Base-by-base conservation (phyloP, 495 filamentous ascomycete genomes). In the Penicillium verhagenii region DNA sequence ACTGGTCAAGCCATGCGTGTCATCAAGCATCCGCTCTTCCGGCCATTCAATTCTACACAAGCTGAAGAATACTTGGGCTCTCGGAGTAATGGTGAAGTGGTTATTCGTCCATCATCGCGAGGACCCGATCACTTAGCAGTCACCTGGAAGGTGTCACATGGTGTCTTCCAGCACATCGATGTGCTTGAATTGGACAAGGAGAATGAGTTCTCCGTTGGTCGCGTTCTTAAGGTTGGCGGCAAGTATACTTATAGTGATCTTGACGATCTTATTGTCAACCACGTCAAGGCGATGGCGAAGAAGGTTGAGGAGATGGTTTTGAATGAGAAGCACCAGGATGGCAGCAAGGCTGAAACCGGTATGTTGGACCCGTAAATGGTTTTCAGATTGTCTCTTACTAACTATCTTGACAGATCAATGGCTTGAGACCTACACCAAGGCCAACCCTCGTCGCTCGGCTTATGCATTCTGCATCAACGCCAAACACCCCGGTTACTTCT, bases 81-180 rank as follows among this genome's bases (percentile, higher is more conserved):
- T 6, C 88, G 91, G 68, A 81, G 82, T 51, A 80, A 85, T 3
- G 94, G 94, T 20, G 95, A 97, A 61, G 89, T 94, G 45, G 89
- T 98, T 29, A 96, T 98, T 61, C 87, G 94, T 10, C 94, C 94
- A 11, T 96, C 90, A 2, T 96, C 91, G 20, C 94, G 92, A 58
- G 94, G 94, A 11, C 86, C 87, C 31, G 95, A 98, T 69, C 94
- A 98, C 72, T 82, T 98, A 45, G 91, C 93, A 3, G 82, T 98
- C 37, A 98, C 94, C 1, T 98, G 94, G 94, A 98, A 97, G 72
- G 91, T 98, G n/a, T 83, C 89, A 0, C 90, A 97, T 59, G 87
- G 88, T 52, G 83, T 97, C 31, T 97, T 90, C 63, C 93, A 98
- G 73, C 94, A 98, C 64, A 90, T 98, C 52, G 95, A 98, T 68